phyloP scores from a whole-genome alignment of 768 basidiomycete genomes.

The Gautieria morchelliformis region DNA sequence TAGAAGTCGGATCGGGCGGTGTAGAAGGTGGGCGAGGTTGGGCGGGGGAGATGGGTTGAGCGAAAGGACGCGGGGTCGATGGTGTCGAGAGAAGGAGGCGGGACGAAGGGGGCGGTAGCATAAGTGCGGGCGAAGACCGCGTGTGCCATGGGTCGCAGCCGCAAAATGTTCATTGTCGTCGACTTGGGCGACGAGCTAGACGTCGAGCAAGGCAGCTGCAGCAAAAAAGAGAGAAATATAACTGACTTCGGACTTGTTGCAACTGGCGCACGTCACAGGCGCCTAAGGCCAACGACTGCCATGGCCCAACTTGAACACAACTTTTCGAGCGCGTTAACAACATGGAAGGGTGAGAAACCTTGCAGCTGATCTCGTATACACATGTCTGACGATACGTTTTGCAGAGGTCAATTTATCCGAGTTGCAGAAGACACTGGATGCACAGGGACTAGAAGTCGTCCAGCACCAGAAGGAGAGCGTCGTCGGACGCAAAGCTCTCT shows the following conservation, averaged over 20 bases:
- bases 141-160: not conserved
- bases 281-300: not conserved
- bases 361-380: not conserved
- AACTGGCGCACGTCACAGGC: not conserved
- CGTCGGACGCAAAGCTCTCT: slow-evolving; percentile 85
- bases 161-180: not conserved
- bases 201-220: too few species aligned
- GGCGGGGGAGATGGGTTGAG: slow-evolving; percentile 22
- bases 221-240: too few species aligned
- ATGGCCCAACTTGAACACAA: slow-evolving; percentile 51
- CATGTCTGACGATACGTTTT: not conserved
- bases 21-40: slow-evolving; percentile 73
- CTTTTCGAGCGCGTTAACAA: slow-evolving; percentile 84
- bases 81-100: slow-evolving; percentile 23
- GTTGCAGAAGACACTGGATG: slow-evolving; percentile 86
- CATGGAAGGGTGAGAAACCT: slow-evolving; percentile 71
- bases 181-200: too few species aligned
- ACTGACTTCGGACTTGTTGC: too few species aligned
- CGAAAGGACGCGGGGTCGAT: slow-evolving; percentile 6
- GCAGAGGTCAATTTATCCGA: slow-evolving; percentile 82
- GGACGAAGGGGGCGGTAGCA: slow-evolving; percentile 23
- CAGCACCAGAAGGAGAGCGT: slow-evolving; percentile 98
- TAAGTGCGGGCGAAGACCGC: not conserved
- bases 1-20: slow-evolving; percentile 69
- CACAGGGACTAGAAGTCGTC: slow-evolving; percentile 89